Conservation (phyloP, 208 protist species). For the Leptomonas seymouri region DNA sequence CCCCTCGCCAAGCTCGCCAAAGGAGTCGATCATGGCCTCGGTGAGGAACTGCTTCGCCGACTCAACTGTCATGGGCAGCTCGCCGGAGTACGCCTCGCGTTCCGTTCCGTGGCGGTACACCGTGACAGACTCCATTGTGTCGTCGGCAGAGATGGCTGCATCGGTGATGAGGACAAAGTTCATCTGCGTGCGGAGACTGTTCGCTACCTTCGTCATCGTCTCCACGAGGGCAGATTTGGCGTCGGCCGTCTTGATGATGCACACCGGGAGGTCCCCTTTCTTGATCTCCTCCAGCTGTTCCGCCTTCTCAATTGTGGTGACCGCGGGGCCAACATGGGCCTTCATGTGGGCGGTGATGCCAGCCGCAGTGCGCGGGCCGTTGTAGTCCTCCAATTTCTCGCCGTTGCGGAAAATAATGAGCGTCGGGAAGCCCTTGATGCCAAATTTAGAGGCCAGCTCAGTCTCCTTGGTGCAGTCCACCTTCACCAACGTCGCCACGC, state of each 20-base stretch:
- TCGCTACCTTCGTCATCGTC: constrained; percentile 35
- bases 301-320: constrained; percentile 32
- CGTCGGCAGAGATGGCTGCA: constrained; percentile 41
- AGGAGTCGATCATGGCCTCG: constrained; percentile 43
- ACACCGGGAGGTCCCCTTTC: constrained; percentile 44
- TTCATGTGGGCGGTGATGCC: constrained; percentile 71
- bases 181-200: constrained; percentile 43
- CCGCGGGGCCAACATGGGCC: constrained; percentile 50
- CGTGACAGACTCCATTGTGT: constrained; percentile 63
- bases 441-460: constrained; percentile 50
- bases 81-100: constrained; percentile 47
- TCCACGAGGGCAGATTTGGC: constrained; percentile 41
- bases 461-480: constrained; percentile 88
- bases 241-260: constrained; percentile 56
- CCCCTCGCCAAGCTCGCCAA: constrained; percentile 71
- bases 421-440: constrained; percentile 84
- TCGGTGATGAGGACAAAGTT: constrained; percentile 73
- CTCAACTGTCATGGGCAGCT: constrained; percentile 37
- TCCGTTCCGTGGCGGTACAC: constrained; percentile 58
- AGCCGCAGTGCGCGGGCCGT: constrained; percentile 56
- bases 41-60: constrained; percentile 61
- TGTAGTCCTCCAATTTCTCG: constrained; percentile 59
- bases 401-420: constrained; percentile 86
- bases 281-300: constrained; percentile 73
- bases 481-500: constrained; percentile 62